Base-by-base conservation (phyloP, 1,139 yeast species). In the Yamadazyma diddensiae region DNA sequence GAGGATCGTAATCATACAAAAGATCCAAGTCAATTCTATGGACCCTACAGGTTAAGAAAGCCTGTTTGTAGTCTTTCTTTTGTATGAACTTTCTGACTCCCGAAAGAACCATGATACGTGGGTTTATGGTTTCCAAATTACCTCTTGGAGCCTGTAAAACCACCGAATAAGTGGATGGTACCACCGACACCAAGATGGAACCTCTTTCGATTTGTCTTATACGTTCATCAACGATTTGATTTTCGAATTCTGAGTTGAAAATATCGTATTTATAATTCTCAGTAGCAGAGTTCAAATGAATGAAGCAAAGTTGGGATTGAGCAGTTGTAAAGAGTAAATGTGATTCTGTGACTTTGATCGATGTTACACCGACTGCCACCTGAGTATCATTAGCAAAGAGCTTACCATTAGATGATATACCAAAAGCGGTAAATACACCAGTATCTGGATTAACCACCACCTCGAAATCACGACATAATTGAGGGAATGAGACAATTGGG, bases 111-210 rank as follows among this genome's bases (percentile, higher is more conserved):
- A 92, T 79, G 29, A 92, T 84, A 56, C 98, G 73, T 8, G 99
- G 98, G 50, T 79, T 82, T 20, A 94, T 83, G 0, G 97, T 88
- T 57, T 94, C 99, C 45, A 92, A 65, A 49, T 94, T 94, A 40
- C 99, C 99, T 55, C 99, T 75, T 38, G 95, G 95, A 3, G 97
- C 97, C 57, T 94, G 96, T 34, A 94, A 66, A 2, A 86, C 79
- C 12, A 94, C 88, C 0, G 94, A 77, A 37, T 88, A 80, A 38
- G 77, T 83, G 0, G 94, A 78, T 1, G 97, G 97, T 53, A 88
- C 80, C 1, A 78, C 79, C 27, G 92, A 70, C 1, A 92, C 86
- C 32, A 94, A 60, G 20, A 83, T 49, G 0, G 97, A 86, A 1
- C 98, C 98, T 42, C 97, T 73, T 59, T 94, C 99, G 35, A 94